Percentiles rank a stretch among this genome's conserved stretches.
These are phyloP conservation scores for Wickerhamiella sorbophila DNA, from an alignment of 805 yeast genomes.

Conservation along the genomic window DNA sequence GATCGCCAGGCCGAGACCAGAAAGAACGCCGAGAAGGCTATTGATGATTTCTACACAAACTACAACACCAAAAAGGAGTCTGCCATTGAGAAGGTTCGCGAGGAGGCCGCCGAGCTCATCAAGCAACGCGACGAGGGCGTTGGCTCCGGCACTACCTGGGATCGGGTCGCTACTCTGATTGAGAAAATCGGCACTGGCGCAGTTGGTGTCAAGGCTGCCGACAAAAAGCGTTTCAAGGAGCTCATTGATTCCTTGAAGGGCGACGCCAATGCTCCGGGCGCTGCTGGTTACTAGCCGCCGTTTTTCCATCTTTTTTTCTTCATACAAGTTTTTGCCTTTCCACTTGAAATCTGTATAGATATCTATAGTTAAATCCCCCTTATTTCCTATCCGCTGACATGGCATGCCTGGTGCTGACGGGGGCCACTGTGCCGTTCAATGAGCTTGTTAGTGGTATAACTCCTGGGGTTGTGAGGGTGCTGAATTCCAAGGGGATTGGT, in stretches of 20 bases:
- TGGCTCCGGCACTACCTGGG: constrained; percentile 39
- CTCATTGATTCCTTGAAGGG: constrained; percentile 51
- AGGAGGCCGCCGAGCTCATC: constrained; percentile 57
- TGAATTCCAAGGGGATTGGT: constrained; percentile 29
- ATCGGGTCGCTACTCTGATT: constrained; percentile 40
- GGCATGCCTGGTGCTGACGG: constrained; percentile 52
- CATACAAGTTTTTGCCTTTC: not conserved
- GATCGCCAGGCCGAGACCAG: constrained; percentile 52
- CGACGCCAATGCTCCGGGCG: constrained; percentile 62
- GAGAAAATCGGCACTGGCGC: constrained; percentile 31
- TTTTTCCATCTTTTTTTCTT: not conserved
- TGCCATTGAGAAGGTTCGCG: constrained; percentile 44
- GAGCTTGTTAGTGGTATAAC: constrained; percentile 37
- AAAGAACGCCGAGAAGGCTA: constrained; percentile 62
- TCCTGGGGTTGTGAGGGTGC: constrained; percentile 24
- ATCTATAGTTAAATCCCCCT: no score
- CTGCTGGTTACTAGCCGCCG: constrained; percentile 39
- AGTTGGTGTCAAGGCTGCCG: constrained; percentile 35
- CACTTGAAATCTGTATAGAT: no score
- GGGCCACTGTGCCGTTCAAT: constrained; percentile 79
- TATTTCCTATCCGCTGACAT: constrained; percentile 4
- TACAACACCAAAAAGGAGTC: constrained; percentile 74
- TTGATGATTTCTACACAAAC: constrained; percentile 85
- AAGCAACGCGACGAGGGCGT: constrained; percentile 51
- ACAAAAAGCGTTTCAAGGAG: constrained; percentile 56